Evolutionary conservation across 2,329 filamentous ascomycete species (phyloP).

Genomic region (Claviceps sp.): DNA sequence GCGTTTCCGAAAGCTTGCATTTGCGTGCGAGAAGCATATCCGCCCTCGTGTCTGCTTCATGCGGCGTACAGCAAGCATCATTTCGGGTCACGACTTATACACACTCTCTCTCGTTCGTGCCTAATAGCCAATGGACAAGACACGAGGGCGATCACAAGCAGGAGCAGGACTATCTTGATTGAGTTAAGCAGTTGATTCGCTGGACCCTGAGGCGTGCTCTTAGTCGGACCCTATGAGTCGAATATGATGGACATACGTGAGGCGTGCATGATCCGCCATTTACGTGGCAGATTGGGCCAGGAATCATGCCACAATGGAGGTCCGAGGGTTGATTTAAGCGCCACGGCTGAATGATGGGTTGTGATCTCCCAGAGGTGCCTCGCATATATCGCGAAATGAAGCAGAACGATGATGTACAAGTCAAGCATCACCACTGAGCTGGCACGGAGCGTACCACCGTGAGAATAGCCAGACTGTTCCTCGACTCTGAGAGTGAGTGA

Average conservation of each 20-base stretch:
- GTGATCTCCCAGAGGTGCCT: not conserved
- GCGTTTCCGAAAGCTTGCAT: not conserved
- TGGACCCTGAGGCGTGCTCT: not conserved
- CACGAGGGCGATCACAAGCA: not conserved
- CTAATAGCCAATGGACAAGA: not conserved
- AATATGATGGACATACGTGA: not conserved
- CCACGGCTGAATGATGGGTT: not conserved
- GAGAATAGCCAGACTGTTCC: not conserved
- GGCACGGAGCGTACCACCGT: not conserved
- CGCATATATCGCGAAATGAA: not conserved
- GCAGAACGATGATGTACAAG: not conserved
- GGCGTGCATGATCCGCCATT: not conserved
- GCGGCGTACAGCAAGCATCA: not conserved
- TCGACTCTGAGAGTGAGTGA: not conserved
- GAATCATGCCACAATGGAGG: not conserved
- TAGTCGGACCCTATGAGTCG: not conserved
- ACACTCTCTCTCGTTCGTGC: not conserved
- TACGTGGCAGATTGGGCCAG: not conserved
- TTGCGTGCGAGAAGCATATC: not conserved
- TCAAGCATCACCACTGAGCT: not conserved
- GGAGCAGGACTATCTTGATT: not conserved
- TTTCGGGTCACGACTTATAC: not conserved
- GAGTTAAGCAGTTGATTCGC: not conserved
- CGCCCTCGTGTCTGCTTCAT: not conserved
- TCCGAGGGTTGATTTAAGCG: not conserved